phyloP scores from a whole-genome alignment of 2,329 filamentous ascomycete genomes.

The Sclerotinia borealis region DNA sequence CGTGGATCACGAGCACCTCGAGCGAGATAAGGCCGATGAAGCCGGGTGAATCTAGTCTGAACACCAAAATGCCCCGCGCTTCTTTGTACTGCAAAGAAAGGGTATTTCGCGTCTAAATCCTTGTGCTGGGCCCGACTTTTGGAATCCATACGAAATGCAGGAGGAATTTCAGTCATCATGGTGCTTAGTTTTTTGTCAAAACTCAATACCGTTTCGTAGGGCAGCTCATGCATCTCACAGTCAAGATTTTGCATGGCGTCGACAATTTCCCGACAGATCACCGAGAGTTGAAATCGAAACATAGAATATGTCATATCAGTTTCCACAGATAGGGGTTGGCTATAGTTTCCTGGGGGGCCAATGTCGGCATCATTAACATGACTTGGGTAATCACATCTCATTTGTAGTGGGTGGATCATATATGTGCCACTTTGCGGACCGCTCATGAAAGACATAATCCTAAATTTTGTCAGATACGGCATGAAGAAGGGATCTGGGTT shows the following conservation, averaged over 20 bases:
- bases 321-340: neutral
- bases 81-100: slow-evolving; percentile 30
- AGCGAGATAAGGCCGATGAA: slow-evolving; percentile 36
- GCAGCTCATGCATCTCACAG: slow-evolving; percentile 19
- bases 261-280: slow-evolving; percentile 35
- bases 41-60: slow-evolving; percentile 34
- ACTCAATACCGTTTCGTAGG: slow-evolving; percentile 32
- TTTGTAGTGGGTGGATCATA: slow-evolving; percentile 34
- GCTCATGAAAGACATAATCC: slow-evolving; percentile 33
- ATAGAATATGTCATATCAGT: slow-evolving; percentile 37
- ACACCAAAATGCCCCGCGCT: slow-evolving; percentile 34
- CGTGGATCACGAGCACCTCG: slow-evolving; percentile 28
- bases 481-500: neutral
- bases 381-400: slow-evolving; percentile 34
- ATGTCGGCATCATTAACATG: slow-evolving; percentile 35
- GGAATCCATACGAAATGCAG: slow-evolving; percentile 30
- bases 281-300: slow-evolving; percentile 33
- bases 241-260: slow-evolving; percentile 31
- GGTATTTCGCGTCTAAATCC: slow-evolving; percentile 7
- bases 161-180: slow-evolving; percentile 30
- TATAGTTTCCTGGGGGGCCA: slow-evolving; percentile 19
- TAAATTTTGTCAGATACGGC: slow-evolving; percentile 14
- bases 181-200: slow-evolving; percentile 33
- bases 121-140: slow-evolving; percentile 10
- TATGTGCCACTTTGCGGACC: slow-evolving; percentile 35